Conservation (phyloP, 306 rosid genomes). For the Betula pendula region DNA sequence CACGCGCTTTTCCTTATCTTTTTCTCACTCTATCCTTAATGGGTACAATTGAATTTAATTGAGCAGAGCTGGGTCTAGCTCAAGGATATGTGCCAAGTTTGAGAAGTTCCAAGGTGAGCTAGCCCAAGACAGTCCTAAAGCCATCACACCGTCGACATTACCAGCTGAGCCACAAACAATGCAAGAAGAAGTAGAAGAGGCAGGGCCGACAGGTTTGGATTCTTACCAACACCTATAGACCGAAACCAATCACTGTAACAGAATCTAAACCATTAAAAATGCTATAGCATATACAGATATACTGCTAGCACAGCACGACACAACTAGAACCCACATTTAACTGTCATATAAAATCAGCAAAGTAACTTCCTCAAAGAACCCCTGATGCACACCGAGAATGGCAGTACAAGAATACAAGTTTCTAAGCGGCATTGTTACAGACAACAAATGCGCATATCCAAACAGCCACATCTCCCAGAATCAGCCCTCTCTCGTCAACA, state of each 20-base stretch:
- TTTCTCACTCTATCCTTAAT: conserved; percentile 36
- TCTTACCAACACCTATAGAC: not conserved
- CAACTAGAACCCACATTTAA: not conserved
- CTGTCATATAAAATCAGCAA: not conserved
- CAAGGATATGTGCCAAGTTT: conserved; percentile 73
- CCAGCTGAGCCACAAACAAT: conserved; percentile 13
- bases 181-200: conserved; percentile 29
- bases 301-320: not conserved
- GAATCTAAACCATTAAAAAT: not conserved
- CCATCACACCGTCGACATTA: conserved; percentile 34
- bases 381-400: too few species aligned
- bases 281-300: not conserved
- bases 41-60: conserved; percentile 36
- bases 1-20: conserved; percentile 48
- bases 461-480: too few species aligned
- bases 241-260: not conserved
- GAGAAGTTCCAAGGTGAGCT: conserved; percentile 68
- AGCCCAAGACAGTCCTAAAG: conserved; percentile 34
- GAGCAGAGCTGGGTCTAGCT: conserved; percentile 22
- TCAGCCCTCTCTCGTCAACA: too few species aligned
- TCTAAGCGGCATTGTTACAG: too few species aligned
- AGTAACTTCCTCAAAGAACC: too few species aligned
- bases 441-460: too few species aligned
- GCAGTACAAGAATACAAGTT: too few species aligned
- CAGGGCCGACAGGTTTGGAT: conserved; percentile 72